Base-by-base conservation (phyloP, 352 stramenopile species). In the Globisporangium yorkense region DNA sequence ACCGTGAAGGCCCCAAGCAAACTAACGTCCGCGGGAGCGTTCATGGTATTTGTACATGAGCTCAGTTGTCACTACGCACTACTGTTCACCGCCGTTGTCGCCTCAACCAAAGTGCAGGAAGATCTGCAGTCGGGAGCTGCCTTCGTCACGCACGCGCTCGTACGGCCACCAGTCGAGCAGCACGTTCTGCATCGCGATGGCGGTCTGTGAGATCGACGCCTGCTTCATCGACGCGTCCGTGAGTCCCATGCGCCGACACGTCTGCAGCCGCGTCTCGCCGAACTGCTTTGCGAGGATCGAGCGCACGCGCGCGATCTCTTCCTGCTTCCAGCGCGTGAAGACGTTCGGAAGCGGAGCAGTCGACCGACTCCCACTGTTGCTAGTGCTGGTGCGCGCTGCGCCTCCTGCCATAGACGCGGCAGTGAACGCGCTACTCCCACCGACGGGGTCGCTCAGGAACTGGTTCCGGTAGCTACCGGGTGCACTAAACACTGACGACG, bases 91-190 rank as follows among this genome's bases (percentile, higher is more conserved):
- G 24, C 24, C 24, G 24, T 27, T 27, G 24, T 37, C 33, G 33
- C 16, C 6, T 58, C 61, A 92, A 13, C 82, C 82, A 51, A 83
- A 92, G 62, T 86, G 72, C 35, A 92, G 54, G 62, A 85, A 89
- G 51, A 90, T 89, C 65, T 86, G 86, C 21, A 92, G 69, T 5
- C 82, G 77, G 20, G 84, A 69, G 48, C 65, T 61, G 53, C 71
- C 72, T 45, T 85, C 73, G 48, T 77, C 61, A 7, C 71, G 67
- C 10, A 82, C 65, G 53, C 71, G 70, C 27, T 85, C 55, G 39
- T 59, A 70, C 47, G 62, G 57, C 51, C 59, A 59, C 46, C 62
- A 74, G 64, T 92, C 80, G 12, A 88, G 59, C 29, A 84, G 68
- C 49, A 92, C 61, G 56, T 92, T 92, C 62, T 88, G 74, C 33